Base-by-base conservation (phyloP, 1,284 basidiomycete genomes). In the Chondrostereum purpureum region DNA sequence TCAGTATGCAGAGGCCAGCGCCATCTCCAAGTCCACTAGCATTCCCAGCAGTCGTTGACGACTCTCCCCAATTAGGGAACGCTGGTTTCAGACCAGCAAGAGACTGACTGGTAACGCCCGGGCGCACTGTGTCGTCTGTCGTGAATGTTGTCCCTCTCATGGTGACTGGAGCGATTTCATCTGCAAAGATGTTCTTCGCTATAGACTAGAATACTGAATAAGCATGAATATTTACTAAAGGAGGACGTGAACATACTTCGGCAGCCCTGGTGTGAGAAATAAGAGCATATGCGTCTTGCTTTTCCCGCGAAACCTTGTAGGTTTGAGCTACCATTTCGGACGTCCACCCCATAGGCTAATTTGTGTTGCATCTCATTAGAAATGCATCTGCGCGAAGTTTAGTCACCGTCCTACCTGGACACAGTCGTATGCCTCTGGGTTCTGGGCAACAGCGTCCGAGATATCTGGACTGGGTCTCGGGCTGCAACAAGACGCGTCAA, bases 1-100 rank as follows among this genome's bases (percentile, higher is more conserved):
- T 92, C 52, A 99, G 70, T 42, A 99, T 76, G 49, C 91, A 89
- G 14, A 95, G 68, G 5, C 92, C 95, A 22, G 93, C 95, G 45
- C 95, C 95, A 62, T 99, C 95, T 8, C 92, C 92, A 22, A 98
- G 79, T 47, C 94, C 93, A 52, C 91, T 94, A 0, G 94, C 91
- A 63, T 97, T 97, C 16, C 88, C 88, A 39, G 92, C 81, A 56
- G 92, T 94, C 0, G 88, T 91, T 3, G 79, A 73, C 4, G 72
- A 66, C 23, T 78, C 69, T 12, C 85, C 87, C 85, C 89, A 92
- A 45, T 89, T 70, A 5, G 84, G 80, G 58, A 91, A 91, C 3
- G 75, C 86, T 4, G 88, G 73, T 53, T 84, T 87, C 43, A 92
- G 69, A 44, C 71, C 72, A 6, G 75, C 64, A 10, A 92, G 73